Evolutionary conservation across 106 monocot species (phyloP), one percentile per base, ranked within the genome.

Genomic region (Platanthera zijinensis): DNA sequence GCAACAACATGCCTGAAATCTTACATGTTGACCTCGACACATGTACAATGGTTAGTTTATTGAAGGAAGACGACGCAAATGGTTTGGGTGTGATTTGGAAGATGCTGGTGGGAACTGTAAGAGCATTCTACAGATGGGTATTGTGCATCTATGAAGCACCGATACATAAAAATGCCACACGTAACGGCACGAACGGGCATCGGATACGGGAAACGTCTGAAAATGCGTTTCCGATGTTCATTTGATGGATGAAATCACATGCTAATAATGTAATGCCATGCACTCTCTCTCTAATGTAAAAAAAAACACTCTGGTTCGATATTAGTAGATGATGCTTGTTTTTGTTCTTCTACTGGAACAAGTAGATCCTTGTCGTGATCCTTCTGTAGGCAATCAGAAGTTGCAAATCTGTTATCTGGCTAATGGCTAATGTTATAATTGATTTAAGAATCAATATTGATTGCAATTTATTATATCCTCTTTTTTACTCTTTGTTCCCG

Each of bases 81-180:
- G 85, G 90, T 17, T 96, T 90, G 92, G 96, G 92, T 67, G 78
- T 84, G 96, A 96, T 73, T 72, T 96, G 70, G 96, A 96, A 74
- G 96, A 96, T 84, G 81, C 89, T 25, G 92, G 92, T 57, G 82
- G 75, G 78, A 85, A 73, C 72, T 96, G 96, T 89, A 96, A 90
- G 83, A 90, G 77, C 82, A 92, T 96, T 74, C 84, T 96, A 50
- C 90, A 89, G 83, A 96, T 90, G 75, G 92, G 96, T 63, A 83
- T 92, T 81, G 96, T n/a, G n/a, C n/a, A n/a, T n/a, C n/a, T n/a
- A n/a, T n/a, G n/a, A n/a, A n/a, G n/a, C n/a, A n/a, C n/a, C n/a
- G n/a, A n/a, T n/a, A n/a, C n/a, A n/a, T n/a, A n/a, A n/a, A n/a
- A n/a, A n/a, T n/a, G n/a, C n/a, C n/a, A n/a, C n/a, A n/a, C n/a